Percentiles rank a stretch among this genome's conserved stretches.
phyloP scores from a whole-genome alignment of 2,329 filamentous ascomycete genomes.

The Nannizziopsis arthrosporioides region DNA sequence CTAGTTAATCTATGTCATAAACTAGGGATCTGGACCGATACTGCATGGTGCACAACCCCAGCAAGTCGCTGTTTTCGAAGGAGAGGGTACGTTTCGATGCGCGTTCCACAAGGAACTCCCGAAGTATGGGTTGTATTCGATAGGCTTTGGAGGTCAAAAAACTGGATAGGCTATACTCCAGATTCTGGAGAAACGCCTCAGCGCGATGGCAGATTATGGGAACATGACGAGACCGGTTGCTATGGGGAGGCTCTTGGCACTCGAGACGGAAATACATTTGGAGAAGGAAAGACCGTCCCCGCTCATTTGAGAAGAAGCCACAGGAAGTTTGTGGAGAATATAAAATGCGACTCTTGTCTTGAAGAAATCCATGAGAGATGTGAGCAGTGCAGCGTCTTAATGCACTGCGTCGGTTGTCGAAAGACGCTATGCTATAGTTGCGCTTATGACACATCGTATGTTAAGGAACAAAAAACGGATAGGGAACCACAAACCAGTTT shows the following conservation, averaged over 20 bases:
- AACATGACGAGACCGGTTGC: conserved; percentile 43
- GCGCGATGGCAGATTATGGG: conserved; percentile 45
- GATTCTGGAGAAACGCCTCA: conserved; percentile 23
- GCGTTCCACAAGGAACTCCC: conserved; percentile 43
- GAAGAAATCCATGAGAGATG: conserved; percentile 45
- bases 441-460: conserved; percentile 45
- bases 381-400: conserved; percentile 49
- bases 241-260: conserved; percentile 46
- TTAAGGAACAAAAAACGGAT: conserved; percentile 22
- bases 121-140: conserved; percentile 55
- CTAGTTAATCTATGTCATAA: conserved; percentile 48
- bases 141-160: conserved; percentile 47
- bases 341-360: conserved; percentile 45
- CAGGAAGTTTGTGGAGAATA: conserved; percentile 40
- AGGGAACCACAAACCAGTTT: conserved; percentile 29
- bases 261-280: conserved; percentile 31
- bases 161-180: conserved; percentile 42
- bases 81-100: conserved; percentile 46
- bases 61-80: conserved; percentile 45
- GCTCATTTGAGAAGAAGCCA: conserved; percentile 45
- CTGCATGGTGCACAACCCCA: conserved; percentile 49
- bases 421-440: conserved; percentile 51
- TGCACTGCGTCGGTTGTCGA: conserved; percentile 51
- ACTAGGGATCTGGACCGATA: conserved; percentile 50
- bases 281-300: conserved; percentile 45